phyloP scores from a whole-genome alignment of 106 monocot genomes.

The Phalaenopsis equestris region DNA sequence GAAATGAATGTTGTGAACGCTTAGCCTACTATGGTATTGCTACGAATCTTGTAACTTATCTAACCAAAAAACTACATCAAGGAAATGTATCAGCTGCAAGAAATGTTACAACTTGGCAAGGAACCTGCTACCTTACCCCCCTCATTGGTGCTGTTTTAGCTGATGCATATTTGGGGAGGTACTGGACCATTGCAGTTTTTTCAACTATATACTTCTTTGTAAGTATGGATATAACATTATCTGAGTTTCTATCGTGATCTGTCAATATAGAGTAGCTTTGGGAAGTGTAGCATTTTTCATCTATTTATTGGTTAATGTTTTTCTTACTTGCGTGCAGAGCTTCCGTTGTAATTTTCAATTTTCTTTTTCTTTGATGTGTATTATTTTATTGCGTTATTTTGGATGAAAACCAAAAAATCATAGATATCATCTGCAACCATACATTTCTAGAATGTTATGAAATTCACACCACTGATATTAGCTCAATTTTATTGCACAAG shows the following conservation, averaged over 20 bases:
- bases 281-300: not conserved
- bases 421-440: not conserved
- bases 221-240: constrained; percentile 12
- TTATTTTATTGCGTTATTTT: not conserved
- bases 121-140: constrained; percentile 81
- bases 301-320: not conserved
- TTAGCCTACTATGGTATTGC: constrained; percentile 87
- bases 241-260: not conserved
- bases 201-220: constrained; percentile 77
- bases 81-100: constrained; percentile 78
- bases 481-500: too few relatives aligned
- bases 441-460: not conserved
- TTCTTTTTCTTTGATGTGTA: not conserved
- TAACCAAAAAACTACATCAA: constrained; percentile 64
- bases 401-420: not conserved
- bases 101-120: constrained; percentile 84
- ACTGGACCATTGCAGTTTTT: constrained; percentile 81
- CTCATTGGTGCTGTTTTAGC: constrained; percentile 86
- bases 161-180: constrained; percentile 94
- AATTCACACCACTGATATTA: not conserved
- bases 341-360: not conserved
- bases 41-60: constrained; percentile 74
- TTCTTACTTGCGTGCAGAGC: not conserved
- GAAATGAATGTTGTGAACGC: constrained; percentile 83
- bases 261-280: not conserved